Evolutionary conservation across 2,329 filamentous ascomycete species (phyloP), one percentile per base, ranked within the genome.

Genomic region (Diaporthe nobilis): DNA sequence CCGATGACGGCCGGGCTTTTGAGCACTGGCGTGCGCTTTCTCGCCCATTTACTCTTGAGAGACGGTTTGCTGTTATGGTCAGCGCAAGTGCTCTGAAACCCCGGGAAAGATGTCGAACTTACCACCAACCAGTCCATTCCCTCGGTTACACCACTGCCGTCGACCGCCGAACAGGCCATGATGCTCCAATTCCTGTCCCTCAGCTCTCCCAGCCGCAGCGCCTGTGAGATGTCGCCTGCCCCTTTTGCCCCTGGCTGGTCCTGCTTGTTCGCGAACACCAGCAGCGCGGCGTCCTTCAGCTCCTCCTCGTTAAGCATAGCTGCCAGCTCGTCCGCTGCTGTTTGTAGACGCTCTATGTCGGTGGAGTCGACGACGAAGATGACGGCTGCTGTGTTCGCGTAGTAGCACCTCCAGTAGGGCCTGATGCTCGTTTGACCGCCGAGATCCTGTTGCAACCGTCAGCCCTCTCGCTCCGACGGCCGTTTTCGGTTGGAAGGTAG

Each of bases 51-150:
- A 86, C 37, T 86, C 85, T 78, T 85, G 84, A 58, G 82, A 82
- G 68, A 86, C 85, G 57, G 84, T 86, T 85, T 85, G 84, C 85
- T 86, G 77, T 75, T 70, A 20, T 47, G 37, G 70, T 47, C 73
- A 57, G 47, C 60, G 74, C 80, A 67, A 79, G 78, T 71, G 20
- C 22, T 6, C 5, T 15, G 55, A 9, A 34, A 4, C 39, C 9
- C 7, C 31, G 34, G 51, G n/a, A 42, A n/a, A 31, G 8, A 12
- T 42, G 12, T 9, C 34, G 6, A 72, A 88, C 89, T 85, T 86
- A 96, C 94, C 89, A 97, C 95, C 83, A 99, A 88, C 97, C 97
- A 99, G 85, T 99, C 97, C 97, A 99, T 99, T 76, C 97, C 97
- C 86, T 99, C 97, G 78, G 93, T 95, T 60, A 99, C 94, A 84